Conservation (phyloP, 768 basidiomycete species). For the Lentinula raphanica region DNA sequence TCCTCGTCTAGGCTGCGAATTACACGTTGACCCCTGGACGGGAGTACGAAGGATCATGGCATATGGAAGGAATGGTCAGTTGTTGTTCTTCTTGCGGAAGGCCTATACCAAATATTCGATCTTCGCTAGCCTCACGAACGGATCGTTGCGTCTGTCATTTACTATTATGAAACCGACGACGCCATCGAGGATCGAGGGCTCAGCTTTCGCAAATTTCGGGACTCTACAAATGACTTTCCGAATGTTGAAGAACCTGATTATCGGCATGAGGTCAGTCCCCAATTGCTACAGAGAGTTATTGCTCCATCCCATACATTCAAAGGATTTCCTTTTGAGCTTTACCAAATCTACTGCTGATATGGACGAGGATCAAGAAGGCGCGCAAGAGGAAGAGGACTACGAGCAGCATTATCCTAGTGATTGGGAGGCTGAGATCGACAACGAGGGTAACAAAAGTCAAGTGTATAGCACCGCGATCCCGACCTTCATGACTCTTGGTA, state of each 20-base stretch:
- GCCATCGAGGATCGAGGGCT: slow-evolving; percentile 10
- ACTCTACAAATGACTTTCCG: slow-evolving; percentile 45
- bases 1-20: slow-evolving; percentile 12
- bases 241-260: slow-evolving; percentile 54
- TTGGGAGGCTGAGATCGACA: not conserved
- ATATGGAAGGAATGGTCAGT: slow-evolving; percentile 15
- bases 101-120: too few species aligned
- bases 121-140: slow-evolving; percentile 17
- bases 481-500: not conserved
- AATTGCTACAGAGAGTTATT: not conserved
- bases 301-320: not conserved
- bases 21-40: slow-evolving; percentile 12
- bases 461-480: not conserved
- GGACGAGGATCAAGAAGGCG: not conserved
- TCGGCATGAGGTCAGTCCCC: not conserved
- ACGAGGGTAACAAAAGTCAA: not conserved
- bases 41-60: slow-evolving; percentile 15
- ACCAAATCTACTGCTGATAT: not conserved
- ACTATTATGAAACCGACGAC: slow-evolving; percentile 14
- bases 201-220: slow-evolving; percentile 15
- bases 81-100: not conserved
- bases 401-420: slow-evolving; percentile 3
- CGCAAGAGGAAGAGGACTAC: not conserved
- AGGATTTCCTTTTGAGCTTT: not conserved
- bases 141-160: slow-evolving; percentile 13